Evolutionary conservation across 129 eudicot genomes (phyloP), one percentile per base, ranked within the genome.

Genomic region (Chrysanthemum lavandulifolium): DNA sequence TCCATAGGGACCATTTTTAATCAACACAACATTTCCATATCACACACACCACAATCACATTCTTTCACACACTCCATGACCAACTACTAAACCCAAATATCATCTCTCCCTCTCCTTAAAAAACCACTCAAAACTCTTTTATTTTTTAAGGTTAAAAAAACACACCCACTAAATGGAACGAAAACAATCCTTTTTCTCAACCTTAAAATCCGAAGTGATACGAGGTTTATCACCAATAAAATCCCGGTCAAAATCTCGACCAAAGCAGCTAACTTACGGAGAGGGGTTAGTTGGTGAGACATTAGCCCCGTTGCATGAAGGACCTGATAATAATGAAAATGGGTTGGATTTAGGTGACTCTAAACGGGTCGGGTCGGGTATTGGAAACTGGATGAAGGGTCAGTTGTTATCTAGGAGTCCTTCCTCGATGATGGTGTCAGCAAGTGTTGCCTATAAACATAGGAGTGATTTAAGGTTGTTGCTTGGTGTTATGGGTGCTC

Each of bases 401-500:
- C 97, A 88, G 82, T 82, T 91, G 81, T 81, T 91, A 12, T 64
- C 88, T 36, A 78, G 97, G 78, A 66, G 87, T 11, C 89, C 97
- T 6, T 88, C 97, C 1, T 87, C 97, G 0, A 82, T 82, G 67
- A 73, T 40, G 47, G 7, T 8, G 47, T 40, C 86, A 0, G 74
- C 84, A 4, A 71, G 80, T 10, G 82, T 59, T 82, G 86, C 84
- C 1, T 67, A 74, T 48, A 80, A 71, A 67, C 89, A 73, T 53
- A 66, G 90, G 84, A 84, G 96, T 72, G 97, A 91, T 86, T 82
- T 91, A 80, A 83, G 97, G 73, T 78, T 91, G 54, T 70, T 91
- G 80, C 92, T 91, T 13, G 97, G 97, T 4, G 97, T 91, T 2
- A 88, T 91, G 97, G 97, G 97, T 21, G 97, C 97, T 49, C 97